Conservation (phyloP, 2,329 filamentous ascomycete genomes). For the Colletotrichum chrysophilum region DNA sequence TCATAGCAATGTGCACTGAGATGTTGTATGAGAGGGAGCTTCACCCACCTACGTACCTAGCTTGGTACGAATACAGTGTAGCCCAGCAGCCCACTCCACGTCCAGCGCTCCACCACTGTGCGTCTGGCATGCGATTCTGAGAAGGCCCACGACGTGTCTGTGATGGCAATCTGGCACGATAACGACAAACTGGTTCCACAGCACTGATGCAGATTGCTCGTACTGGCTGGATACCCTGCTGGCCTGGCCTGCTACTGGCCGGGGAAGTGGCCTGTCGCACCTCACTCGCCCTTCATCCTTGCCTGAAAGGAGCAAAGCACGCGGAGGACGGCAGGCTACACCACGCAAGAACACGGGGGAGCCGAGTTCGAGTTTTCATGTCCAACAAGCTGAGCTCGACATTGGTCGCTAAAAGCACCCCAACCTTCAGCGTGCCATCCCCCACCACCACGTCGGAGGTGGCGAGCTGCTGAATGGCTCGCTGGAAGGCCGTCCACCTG, state of each 20-base stretch:
- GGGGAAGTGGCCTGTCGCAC: background rate
- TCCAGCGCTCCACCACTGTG: constrained; percentile 1
- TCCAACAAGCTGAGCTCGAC: background rate
- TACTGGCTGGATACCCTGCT: constrained; percentile 5
- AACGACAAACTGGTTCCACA: constrained; percentile 15
- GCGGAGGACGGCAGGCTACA: background rate
- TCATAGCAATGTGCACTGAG: background rate
- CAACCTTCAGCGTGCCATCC: constrained; percentile 12
- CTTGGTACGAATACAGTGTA: background rate
- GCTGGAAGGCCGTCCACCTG: background rate
- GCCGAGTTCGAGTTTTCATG: background rate
- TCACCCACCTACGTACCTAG: background rate
- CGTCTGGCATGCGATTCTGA: constrained; percentile 13
- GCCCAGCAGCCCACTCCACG: background rate
- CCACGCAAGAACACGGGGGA: background rate
- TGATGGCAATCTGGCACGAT: constrained; percentile 19
- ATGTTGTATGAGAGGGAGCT: background rate
- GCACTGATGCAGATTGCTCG: background rate
- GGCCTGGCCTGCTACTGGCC: background rate
- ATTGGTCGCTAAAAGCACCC: background rate
- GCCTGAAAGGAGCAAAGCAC: background rate
- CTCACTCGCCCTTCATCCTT: background rate
- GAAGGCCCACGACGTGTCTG: constrained; percentile 14
- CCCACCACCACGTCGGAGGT: background rate
- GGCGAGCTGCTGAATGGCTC: background rate